Evolutionary conservation across 768 basidiomycete species (phyloP).

Genomic region (Pleurotus ostreatus): DNA sequence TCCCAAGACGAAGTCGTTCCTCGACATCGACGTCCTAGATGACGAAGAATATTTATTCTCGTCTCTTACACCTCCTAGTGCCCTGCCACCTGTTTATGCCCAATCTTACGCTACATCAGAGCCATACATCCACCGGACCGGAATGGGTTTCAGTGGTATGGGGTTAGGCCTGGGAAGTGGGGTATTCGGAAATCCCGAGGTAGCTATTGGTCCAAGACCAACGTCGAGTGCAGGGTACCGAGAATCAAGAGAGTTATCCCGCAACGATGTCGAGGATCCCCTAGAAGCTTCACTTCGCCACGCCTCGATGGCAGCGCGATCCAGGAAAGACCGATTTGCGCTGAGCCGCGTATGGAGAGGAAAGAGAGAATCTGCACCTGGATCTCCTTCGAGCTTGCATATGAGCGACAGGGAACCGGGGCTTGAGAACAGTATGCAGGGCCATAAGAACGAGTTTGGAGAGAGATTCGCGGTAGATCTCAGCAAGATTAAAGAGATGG

Average conservation of each 20-base stretch:
- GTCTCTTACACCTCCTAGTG: constrained; percentile 1
- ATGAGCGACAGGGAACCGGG: neutral
- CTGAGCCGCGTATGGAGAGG: neutral
- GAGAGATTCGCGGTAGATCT: neutral
- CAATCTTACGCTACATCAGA: constrained; percentile 2
- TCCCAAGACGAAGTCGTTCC: constrained; percentile 2
- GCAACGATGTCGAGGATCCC: neutral
- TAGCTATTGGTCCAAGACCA: neutral
- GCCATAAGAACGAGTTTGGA: too few relatives aligned
- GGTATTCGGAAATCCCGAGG: constrained; percentile 5
- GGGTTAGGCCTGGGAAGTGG: neutral
- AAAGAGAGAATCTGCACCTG: neutral
- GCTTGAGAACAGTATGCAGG: neutral
- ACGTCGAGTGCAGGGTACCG: constrained; percentile 3
- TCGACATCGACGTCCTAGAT: constrained; percentile 5
- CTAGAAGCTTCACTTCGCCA: neutral
- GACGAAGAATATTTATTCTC: constrained; percentile 6
- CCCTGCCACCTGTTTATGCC: neutral
- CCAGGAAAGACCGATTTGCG: neutral
- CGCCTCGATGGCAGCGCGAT: neutral
- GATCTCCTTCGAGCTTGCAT: neutral
- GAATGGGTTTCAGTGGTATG: constrained; percentile 2
- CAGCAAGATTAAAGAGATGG: neutral
- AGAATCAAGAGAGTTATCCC: neutral
- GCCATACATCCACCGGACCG: neutral